phyloP scores from a whole-genome alignment of 805 yeast species.

The Candida chilensis region DNA sequence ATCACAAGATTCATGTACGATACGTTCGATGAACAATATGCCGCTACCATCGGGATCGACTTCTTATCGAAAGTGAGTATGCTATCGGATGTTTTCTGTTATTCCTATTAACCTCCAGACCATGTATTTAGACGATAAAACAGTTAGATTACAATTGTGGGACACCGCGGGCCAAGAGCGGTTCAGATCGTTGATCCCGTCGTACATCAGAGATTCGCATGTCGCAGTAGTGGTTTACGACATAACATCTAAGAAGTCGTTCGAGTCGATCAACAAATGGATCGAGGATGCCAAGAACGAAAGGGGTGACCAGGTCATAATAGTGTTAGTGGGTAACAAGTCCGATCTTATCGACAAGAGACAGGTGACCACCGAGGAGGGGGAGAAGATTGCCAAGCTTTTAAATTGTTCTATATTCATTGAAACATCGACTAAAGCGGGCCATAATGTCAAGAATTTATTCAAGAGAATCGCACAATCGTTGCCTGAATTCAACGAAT shows the following conservation, averaged over 20 bases:
- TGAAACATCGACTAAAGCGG: constrained; percentile 93
- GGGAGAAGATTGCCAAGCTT: constrained; percentile 63
- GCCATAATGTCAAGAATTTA: constrained; percentile 83
- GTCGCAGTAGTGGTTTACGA: constrained; percentile 98
- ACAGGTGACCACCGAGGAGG: constrained; percentile 78
- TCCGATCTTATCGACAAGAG: constrained; percentile 74
- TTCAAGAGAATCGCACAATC: constrained; percentile 88
- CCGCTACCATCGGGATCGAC: constrained; percentile 96
- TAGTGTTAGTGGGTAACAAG: constrained; percentile 90
- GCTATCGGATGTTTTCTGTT: neutral
- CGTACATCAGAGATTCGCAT: constrained; percentile 90
- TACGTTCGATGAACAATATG: constrained; percentile 91
- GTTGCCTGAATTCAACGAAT: constrained; percentile 69
- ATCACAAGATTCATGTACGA: constrained; percentile 98
- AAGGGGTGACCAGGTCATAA: constrained; percentile 82
- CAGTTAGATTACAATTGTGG: constrained; percentile 93
- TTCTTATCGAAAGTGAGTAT: constrained; percentile 63
- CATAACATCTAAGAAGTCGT: constrained; percentile 77
- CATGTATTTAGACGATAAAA: constrained; percentile 92
- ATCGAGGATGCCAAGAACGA: constrained; percentile 90
- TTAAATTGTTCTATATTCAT: constrained; percentile 74
- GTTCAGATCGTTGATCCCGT: constrained; percentile 88
- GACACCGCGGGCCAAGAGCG: constrained; percentile 98
- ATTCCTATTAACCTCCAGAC: constrained; percentile 26
- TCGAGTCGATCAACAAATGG: constrained; percentile 84